A percentile compares a stretch with the other conserved stretches of the same genome.
Evolutionary conservation across 2,329 filamentous ascomycete genomes (phyloP).

Genomic region (Peltaster fructicola): DNA sequence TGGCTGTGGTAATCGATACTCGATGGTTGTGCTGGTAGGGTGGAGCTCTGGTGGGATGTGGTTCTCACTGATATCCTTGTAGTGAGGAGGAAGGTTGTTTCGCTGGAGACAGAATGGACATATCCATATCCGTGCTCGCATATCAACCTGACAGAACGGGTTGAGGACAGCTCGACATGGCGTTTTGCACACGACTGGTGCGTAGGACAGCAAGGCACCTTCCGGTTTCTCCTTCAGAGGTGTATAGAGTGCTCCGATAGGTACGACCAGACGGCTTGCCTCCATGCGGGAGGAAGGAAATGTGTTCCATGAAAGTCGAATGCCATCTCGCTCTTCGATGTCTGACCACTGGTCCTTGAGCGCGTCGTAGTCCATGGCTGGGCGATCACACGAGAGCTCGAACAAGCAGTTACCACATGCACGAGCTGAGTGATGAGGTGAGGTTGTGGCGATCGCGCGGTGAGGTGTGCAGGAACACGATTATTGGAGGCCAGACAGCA

Average conservation of each 20-base stretch:
- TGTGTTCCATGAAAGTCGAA: slow-evolving; percentile 95
- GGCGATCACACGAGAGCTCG: no score
- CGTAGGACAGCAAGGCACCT: slow-evolving; percentile 78
- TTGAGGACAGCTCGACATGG: slow-evolving; percentile 93
- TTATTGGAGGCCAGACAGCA: no score
- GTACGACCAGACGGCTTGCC: slow-evolving; percentile 37
- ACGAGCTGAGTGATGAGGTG: no score
- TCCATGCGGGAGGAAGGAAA: slow-evolving; percentile 95
- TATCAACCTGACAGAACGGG: slow-evolving; percentile 83
- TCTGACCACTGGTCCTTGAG: slow-evolving; percentile 94
- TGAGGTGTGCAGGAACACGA: no score
- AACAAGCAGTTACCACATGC: no score
- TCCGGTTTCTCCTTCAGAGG: slow-evolving; percentile 78
- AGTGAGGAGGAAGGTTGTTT: slow-evolving; percentile 67
- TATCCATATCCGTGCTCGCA: slow-evolving; percentile 70
- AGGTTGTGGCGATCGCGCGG: no score
- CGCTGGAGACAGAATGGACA: slow-evolving; percentile 75
- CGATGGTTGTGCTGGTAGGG: slow-evolving; percentile 71
- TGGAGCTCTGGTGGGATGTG: slow-evolving; percentile 72
- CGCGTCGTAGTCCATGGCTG: slow-evolving; percentile 93
- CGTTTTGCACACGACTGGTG: slow-evolving; percentile 90
- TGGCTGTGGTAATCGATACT: slow-evolving; percentile 64
- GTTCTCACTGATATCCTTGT: slow-evolving; percentile 75
- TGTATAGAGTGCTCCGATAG: slow-evolving; percentile 90
- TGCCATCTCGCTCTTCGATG: slow-evolving; percentile 88